Base-by-base conservation (phyloP, 2,329 filamentous ascomycete genomes). In the Aureobasidium sp. region DNA sequence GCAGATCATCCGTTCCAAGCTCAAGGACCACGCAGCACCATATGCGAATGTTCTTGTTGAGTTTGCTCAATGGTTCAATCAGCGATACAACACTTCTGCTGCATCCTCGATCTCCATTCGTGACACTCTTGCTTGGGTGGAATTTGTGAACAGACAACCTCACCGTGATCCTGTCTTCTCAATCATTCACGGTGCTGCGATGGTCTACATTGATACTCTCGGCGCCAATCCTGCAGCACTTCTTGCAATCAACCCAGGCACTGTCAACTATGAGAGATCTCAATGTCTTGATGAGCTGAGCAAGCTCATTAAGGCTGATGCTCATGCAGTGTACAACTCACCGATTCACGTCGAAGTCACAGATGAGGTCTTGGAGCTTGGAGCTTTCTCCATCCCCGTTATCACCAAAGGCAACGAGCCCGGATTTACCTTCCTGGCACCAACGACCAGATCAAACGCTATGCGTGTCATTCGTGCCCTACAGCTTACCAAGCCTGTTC, bases 201-300 rank as follows among this genome's bases (percentile, higher is more conserved):
- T 97, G 75, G 92, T 99, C 1, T 99, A 95, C 70, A 88, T 99
- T 63, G 95, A 99, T 72, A 94, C 92, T 1, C 83, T 99, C 17
- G 94, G 94, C 37, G 94, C 94, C 8, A 97, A 97, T 70, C 94
- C 95, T 15, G 92, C 94, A 7, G 92, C 91, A 0, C 81, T 97
- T 65, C 81, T 96, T 57, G 87, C 90, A 0, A 85, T 88, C 8
- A 86, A 89, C 44, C 78, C 86, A 0, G 82, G 86, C 44, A 85
- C 85, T 27, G 84, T 97, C 65, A 79, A 85, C 5, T 77, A 83
- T 10, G 90, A 96, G 69, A 84, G 92, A 57, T 79, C 81, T 50
- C 80, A 81, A 47, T 99, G 94, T 70, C 76, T 99, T 5, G 75
- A 83, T 43, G 85, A 90, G 70, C 80, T 99, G 13, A 82, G 85